Evolutionary conservation across 108 stramenopile genomes (phyloP).

Genomic region (Heterococcus sp.): DNA sequence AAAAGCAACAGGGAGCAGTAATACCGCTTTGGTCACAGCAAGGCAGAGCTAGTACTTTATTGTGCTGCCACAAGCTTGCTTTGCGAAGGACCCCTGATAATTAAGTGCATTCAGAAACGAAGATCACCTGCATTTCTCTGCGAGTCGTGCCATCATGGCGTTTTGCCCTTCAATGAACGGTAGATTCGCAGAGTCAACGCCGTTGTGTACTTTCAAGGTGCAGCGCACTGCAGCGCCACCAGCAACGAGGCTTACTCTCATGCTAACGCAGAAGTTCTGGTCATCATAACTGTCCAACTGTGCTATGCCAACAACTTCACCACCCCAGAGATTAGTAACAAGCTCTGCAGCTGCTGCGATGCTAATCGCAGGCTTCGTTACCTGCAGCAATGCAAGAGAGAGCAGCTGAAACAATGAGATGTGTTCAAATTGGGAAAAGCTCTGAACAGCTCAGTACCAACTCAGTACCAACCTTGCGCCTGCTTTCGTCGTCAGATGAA

Average conservation of each 20-base stretch:
- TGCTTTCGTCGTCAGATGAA: slow-evolving; percentile 1
- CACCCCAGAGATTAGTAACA: neutral
- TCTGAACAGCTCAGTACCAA: neutral
- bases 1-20: neutral
- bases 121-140: neutral
- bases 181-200: neutral
- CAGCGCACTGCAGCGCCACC: neutral
- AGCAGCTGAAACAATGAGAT: neutral
- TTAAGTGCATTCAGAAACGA: neutral
- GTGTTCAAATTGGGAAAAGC: neutral
- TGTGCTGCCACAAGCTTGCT: too few species aligned
- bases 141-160: neutral
- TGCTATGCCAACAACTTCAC: neutral
- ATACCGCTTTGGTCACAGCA: too few species aligned
- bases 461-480: slow-evolving; percentile 2
- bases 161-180: neutral
- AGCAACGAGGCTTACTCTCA: neutral
- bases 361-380: neutral
- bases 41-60: too few species aligned
- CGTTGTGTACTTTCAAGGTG: neutral
- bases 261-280: slow-evolving; percentile 12
- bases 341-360: too few species aligned
- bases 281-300: slow-evolving; percentile 25
- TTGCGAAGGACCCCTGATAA: too few species aligned
- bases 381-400: neutral